Base-by-base conservation (phyloP, 495 filamentous ascomycete species). In the Penicillium bialowiezense region DNA sequence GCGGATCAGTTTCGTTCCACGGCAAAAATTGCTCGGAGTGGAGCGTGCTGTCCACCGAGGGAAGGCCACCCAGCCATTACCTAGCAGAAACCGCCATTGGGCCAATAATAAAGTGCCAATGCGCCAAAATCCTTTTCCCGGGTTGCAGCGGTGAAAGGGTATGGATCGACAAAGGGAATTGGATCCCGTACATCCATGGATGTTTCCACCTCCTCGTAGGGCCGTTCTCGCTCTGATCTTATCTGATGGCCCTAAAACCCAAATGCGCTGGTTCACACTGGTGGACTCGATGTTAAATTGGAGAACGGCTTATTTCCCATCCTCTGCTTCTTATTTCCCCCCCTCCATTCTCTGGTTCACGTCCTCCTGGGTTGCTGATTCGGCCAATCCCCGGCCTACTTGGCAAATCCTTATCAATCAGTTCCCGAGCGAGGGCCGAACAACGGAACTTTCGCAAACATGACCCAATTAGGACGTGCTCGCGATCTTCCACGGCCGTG, bases 171-270 rank as follows among this genome's bases (percentile, higher is more conserved):
- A 34, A n/a, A 29, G 33, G 52, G 24, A 35, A 34, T 34, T 26
- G 28, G 45, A 47, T 36, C 32, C 32, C 20, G n/a, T n/a, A n/a
- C n/a, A n/a, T n/a, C n/a, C n/a, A n/a, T n/a, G n/a, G n/a, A n/a
- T n/a, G n/a, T n/a, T n/a, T n/a, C n/a, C n/a, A n/a, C n/a, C n/a
- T n/a, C n/a, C n/a, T n/a, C n/a, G 48, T 50, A 44, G 14, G n/a
- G 41, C 51, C 48, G 52, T 40, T 50, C 43, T 60, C 56, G 40
- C 42, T 38, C 31, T 56, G 56, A 64, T 64, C 61, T 64, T 64
- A 64, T 64, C 61, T 54, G 61, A 64, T 64, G 44, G 59, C 55
- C 52, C 60, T 61, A 61, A 47, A n/a, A n/a, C n/a, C n/a, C n/a
- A n/a, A n/a, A n/a, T n/a, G 23, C 23, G 8, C 23, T 8, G 23